Evolutionary conservation across 257 asterid species (phyloP).

Genomic region (Datura wrightii): DNA sequence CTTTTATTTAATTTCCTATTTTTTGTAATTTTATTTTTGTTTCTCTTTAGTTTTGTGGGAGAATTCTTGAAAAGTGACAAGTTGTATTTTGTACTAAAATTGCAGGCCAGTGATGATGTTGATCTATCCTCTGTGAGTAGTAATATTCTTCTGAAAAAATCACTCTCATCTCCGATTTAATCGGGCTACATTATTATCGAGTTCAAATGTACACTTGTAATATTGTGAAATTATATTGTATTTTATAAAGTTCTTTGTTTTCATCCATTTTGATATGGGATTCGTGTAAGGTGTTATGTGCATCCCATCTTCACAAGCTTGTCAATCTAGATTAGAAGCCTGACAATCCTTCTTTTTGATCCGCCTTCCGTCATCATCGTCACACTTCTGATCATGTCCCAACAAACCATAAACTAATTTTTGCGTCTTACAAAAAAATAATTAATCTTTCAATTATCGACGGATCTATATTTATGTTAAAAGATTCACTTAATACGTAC

Average conservation of each 20-base stretch:
- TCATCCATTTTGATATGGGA: background rate
- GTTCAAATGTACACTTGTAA: accelerated
- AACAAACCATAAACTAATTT: no score
- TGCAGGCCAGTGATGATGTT: conserved; percentile 52
- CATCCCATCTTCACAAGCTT: background rate
- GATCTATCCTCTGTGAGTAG: conserved; percentile 52
- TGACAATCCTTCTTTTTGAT: no score
- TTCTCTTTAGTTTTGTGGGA: no score
- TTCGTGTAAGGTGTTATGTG: background rate
- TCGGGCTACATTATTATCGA: background rate
- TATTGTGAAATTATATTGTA: background rate
- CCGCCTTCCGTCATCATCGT: no score
- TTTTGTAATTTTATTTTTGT: background rate
- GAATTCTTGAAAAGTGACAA: conserved; percentile 4
- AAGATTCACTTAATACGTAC: background rate
- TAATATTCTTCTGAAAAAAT: background rate
- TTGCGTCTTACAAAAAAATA: no score
- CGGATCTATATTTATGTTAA: no score
- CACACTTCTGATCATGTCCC: no score
- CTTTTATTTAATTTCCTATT: background rate
- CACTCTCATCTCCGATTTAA: background rate
- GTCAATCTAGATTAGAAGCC: no score
- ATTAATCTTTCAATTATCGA: background rate
- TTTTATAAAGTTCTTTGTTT: background rate
- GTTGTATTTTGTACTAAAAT: background rate